phyloP scores from a whole-genome alignment of 768 basidiomycete species.

The Tricholoma saponaceum region DNA sequence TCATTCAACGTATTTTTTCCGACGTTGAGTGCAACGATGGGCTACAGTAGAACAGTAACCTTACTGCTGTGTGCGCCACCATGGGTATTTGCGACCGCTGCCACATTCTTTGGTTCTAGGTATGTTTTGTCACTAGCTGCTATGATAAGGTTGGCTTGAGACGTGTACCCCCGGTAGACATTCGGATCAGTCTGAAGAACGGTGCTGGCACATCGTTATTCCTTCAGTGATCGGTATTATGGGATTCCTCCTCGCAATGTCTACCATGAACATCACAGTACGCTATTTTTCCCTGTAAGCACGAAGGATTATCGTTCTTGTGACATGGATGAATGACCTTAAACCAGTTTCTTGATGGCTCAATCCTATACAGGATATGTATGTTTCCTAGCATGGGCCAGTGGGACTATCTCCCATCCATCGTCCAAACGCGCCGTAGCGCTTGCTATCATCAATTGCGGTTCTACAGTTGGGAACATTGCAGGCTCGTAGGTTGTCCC shows the following conservation, averaged over 20 bases:
- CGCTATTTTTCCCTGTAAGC: conserved; percentile 70
- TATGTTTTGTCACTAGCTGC: conserved; percentile 23
- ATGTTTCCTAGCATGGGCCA: conserved; percentile 50
- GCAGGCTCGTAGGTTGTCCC: conserved; percentile 67
- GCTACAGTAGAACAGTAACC: conserved; percentile 59
- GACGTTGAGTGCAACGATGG: conserved; percentile 69
- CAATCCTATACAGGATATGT: conserved; percentile 72
- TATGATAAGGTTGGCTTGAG: background rate
- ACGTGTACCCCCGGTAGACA: conserved; percentile 38
- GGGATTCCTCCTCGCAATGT: conserved; percentile 70
- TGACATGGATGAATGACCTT: background rate
- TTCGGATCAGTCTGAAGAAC: conserved; percentile 73
- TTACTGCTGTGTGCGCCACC: conserved; percentile 80
- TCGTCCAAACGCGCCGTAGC: conserved; percentile 82
- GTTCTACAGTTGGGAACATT: conserved; percentile 81
- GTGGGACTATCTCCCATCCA: conserved; percentile 61
- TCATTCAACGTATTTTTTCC: conserved; percentile 83
- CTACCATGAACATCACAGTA: conserved; percentile 62
- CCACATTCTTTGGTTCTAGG: conserved; percentile 51
- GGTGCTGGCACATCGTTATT: conserved; percentile 63
- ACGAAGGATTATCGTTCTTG: background rate
- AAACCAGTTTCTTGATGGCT: conserved; percentile 65
- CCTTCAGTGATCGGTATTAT: conserved; percentile 62
- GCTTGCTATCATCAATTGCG: conserved; percentile 75
- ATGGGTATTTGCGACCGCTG: conserved; percentile 62